Base-by-base conservation (phyloP, 352 stramenopile genomes). In the Globisporangium spiculum region DNA sequence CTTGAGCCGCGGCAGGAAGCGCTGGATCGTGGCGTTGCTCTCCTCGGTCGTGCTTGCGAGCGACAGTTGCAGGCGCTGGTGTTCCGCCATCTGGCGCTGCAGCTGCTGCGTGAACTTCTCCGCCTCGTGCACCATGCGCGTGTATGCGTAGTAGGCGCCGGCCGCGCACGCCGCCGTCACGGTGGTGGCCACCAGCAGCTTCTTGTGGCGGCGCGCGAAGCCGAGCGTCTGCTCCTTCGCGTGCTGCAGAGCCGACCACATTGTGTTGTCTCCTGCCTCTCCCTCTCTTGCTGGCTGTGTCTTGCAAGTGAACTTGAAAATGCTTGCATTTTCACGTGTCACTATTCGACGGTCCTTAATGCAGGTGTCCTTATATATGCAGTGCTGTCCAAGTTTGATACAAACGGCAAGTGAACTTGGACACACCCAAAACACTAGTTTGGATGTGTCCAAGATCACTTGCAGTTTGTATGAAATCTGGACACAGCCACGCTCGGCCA, bases 161-260 rank as follows among this genome's bases (percentile, higher is more conserved):
- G 75, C 81, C 5, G 73, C 78, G 67, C 81, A 91, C 32, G 75
- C 75, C 4, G 76, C 71, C 6, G 80, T 71, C 27, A 93, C 81
- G 20, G 73, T 72, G 30, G 81, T 76, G 18, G 69, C 79, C 14
- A 90, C 60, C 63, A 94, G 61, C 34, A 89, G 71, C 69, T 78
- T 84, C 76, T 86, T 86, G 74, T 94, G 86, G 22, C 86, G 79
- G 58, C 77, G 78, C 46, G 75, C 81, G 69, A 94, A 93, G 70
- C 84, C 76, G 66, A 82, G 81, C 63, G 80, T 73, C 57, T 76
- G 68, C 68, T 73, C 67, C 66, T 78, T 76, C 41, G 74, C 83
- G 67, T 90, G 80, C 66, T 82, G 75, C 63, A 92, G 60, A 24
- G 81, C 74, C 71, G 84, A 91, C 86, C 86, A 94, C 84, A 94